Conservation (phyloP, 2,329 filamentous ascomycete species). For the Exophiala viscosa region DNA sequence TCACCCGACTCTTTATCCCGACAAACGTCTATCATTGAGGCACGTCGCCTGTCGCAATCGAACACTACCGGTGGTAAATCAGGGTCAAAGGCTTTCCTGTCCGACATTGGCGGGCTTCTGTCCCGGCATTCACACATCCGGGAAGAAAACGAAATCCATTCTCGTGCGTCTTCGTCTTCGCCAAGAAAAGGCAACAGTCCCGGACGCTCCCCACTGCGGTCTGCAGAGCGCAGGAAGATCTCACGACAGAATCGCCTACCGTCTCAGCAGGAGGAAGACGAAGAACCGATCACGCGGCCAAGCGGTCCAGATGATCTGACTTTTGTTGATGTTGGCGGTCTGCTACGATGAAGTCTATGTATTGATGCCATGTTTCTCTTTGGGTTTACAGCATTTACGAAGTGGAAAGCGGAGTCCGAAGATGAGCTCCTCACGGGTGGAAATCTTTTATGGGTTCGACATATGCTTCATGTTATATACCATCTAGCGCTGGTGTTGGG, state of each 20-base stretch:
- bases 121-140: constrained; percentile 18
- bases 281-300: constrained; percentile 48
- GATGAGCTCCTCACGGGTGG: background rate
- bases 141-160: constrained; percentile 17
- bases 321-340: constrained; percentile 29
- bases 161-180: constrained; percentile 3
- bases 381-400: background rate
- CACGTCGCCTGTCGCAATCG: constrained; percentile 7
- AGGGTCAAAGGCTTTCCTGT: constrained; percentile 25
- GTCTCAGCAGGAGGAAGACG: constrained; percentile 29
- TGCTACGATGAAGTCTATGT: constrained; percentile 20
- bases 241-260: constrained; percentile 16
- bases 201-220: constrained; percentile 14
- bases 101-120: constrained; percentile 29
- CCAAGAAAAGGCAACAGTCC: constrained; percentile 14
- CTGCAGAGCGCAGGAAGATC: constrained; percentile 8
- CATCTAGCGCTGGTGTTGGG: constrained; percentile 25
- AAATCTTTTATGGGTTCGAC: background rate
- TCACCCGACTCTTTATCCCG: constrained; percentile 32
- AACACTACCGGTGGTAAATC: constrained; percentile 12
- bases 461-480: constrained; percentile 7
- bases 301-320: constrained; percentile 40
- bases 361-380: background rate
- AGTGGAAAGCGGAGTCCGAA: background rate
- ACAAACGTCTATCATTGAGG: constrained; percentile 22